phyloP scores from a whole-genome alignment of 768 basidiomycete species.

The Hygrophorus russula region DNA sequence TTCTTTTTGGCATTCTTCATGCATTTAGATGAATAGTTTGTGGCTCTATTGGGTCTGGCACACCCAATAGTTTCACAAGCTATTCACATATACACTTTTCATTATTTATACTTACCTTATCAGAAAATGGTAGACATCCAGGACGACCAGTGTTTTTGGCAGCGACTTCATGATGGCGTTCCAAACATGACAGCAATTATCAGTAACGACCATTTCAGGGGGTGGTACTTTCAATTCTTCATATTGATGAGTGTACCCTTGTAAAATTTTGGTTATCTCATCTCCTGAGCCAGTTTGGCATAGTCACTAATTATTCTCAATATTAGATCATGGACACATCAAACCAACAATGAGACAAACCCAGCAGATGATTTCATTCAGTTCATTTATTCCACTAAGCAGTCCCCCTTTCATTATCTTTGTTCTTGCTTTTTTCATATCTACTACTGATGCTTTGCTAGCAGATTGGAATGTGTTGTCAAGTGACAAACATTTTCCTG shows the following conservation, averaged over 20 bases:
- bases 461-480: constrained; percentile 10
- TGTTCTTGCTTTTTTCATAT: constrained; percentile 5
- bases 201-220: constrained; percentile 4
- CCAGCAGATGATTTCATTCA: not conserved
- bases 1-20: not conserved
- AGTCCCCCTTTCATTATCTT: too few relatives aligned
- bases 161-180: constrained; percentile 1
- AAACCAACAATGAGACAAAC: not conserved
- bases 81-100: not conserved
- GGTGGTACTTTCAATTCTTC: constrained; percentile 1
- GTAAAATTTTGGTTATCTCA: constrained; percentile 4
- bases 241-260: constrained; percentile 3
- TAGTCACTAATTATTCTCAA: constrained; percentile 1
- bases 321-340: not conserved
- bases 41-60: not conserved
- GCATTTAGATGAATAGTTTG: not conserved
- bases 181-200: constrained; percentile 8
- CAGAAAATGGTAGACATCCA: constrained; percentile 8
- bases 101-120: constrained; percentile 3
- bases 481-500: constrained; percentile 4
- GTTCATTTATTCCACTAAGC: not conserved
- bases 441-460: constrained; percentile 6
- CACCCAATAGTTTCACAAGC: not conserved
- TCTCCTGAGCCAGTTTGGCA: constrained; percentile 6
- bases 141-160: not conserved